These are phyloP conservation scores for Trichothecium roseum DNA, from an alignment of 2,329 filamentous ascomycete genomes.

Conservation along the genomic window DNA sequence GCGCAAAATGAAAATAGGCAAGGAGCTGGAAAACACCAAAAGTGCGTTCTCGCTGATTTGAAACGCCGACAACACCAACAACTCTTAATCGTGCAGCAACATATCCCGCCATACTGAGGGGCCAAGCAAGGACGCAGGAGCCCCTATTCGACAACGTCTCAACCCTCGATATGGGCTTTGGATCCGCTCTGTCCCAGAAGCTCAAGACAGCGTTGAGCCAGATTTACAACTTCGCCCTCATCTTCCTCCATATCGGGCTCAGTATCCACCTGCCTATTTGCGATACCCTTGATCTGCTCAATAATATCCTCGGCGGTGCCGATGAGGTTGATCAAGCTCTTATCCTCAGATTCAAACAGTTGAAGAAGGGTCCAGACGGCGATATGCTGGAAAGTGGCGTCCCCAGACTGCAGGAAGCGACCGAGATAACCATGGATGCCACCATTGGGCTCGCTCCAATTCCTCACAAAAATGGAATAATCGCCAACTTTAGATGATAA, in stretches of 20 bases:
- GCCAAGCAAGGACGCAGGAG: not conserved
- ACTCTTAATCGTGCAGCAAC: not conserved
- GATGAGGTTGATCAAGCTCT: slow-evolving; percentile 78
- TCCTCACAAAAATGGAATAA: slow-evolving; percentile 89
- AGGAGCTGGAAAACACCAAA: slow-evolving; percentile 8
- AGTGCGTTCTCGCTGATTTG: slow-evolving; percentile 1
- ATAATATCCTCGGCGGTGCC: slow-evolving; percentile 86
- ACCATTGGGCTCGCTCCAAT: slow-evolving; percentile 86
- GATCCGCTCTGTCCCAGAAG: slow-evolving; percentile 66
- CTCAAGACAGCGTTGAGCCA: slow-evolving; percentile 84
- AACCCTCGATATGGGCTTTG: slow-evolving; percentile 77
- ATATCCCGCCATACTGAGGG: not conserved
- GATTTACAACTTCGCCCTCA: slow-evolving; percentile 82
- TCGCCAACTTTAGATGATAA: slow-evolving; percentile 96
- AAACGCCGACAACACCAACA: not conserved
- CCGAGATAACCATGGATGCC: slow-evolving; percentile 93
- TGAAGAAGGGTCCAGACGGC: slow-evolving; percentile 97
- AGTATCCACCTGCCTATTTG: slow-evolving; percentile 77
- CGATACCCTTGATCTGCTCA: slow-evolving; percentile 82
- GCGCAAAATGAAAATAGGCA: not conserved
- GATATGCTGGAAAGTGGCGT: slow-evolving; percentile 97
- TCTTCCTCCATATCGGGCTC: slow-evolving; percentile 82
- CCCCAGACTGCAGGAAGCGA: slow-evolving; percentile 85
- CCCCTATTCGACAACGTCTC: slow-evolving; percentile 11
- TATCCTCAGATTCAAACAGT: slow-evolving; percentile 89